Evolutionary conservation across 2,329 filamentous ascomycete species (phyloP), one percentile per base, ranked within the genome.

Genomic region (Hirsutella minnesotensis): DNA sequence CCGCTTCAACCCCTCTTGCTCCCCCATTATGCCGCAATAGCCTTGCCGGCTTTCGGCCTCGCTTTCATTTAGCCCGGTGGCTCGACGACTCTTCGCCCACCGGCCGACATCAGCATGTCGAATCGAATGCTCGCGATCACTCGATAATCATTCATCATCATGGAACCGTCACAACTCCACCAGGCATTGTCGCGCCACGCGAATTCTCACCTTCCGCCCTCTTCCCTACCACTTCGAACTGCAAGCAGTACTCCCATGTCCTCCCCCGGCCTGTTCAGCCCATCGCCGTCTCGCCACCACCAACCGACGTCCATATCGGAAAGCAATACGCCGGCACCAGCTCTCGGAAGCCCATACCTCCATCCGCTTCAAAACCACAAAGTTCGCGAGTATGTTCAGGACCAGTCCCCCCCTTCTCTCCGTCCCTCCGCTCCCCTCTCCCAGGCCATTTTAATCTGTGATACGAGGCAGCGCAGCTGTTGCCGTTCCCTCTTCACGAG

Each of bases 331-430:
- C 73, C 75, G 31, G 67, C 65, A 34, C 66, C 64, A 21, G 55
- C 62, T 38, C 54, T 66, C 34, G 67, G 68, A 44, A 81, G 75
- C 52, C 79, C 81, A 1, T 81, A 75, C 53, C 62, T 86, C 43
- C 83, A 87, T 54, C 81, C 82, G 29, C 63, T 84, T 44, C 83
- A 87, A 59, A 75, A 76, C 46, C 81, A 84, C 59, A 79, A 73
- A 60, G 83, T 87, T 40, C 73, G 82, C 74, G 84, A 88, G 81
- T 86, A 70, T 24, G 20, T 9, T 12, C 24, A 27, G 24, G 7
- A 12, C 12, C 24, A 12, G 24, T 7, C 31, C 27, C 22, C 34
- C 22, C 15, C 3, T 39, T 13, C 21, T 27, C 18, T 13, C 51
- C 47, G 18, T 49, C 13, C 21, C 30, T 40, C 9, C 5, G 12